Base-by-base conservation (phyloP, 2,329 filamentous ascomycete genomes). In the Elsinoe fawcettii region DNA sequence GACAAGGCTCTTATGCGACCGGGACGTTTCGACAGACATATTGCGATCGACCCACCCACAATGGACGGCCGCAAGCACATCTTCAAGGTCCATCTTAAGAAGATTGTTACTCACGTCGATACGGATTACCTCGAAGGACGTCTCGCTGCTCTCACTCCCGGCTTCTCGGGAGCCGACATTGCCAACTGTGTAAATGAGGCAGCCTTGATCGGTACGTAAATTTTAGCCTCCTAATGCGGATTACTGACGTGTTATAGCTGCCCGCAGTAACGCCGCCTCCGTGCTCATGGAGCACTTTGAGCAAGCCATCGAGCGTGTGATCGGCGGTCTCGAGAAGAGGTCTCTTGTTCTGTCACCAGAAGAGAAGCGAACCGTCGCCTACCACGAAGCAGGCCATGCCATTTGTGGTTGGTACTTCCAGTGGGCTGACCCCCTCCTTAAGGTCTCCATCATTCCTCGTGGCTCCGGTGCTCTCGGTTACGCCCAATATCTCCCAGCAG, bases 161-260 rank as follows among this genome's bases (percentile, higher is more conserved):
- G 93, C 30, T 99, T 99, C 73, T 92, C 92, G 57, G 93, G 93
- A 74, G 93, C 93, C 49, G 93, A 99, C 71, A 99, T 99, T 73
- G 90, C 93, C 69, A 99, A 99, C 73, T 95, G 91, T 69, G 90
- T 96, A 65, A 99, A 99, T 69, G 93, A 99, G 77, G 93, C 93
- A 63, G 93, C 93, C 57, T 77, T 99, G 47, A 92, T 97, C 69
- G 93, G 90, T 95, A 81, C 70, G 86, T 73, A n/a, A 1, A 23
- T 2, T 43, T 18, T 54, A 39, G 32, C 14, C 4, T 7, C 55
- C 30, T 7, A 22, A 46, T 4, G 56, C 37, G 49, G 9, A 41
- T 12, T 16, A 14, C 76, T 82, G 74, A 82, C 67, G 34, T 57
- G 46, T 62, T 23, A 36, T 64, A 95, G 90, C 92, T 70, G 93